phyloP scores from a whole-genome alignment of 2,329 filamentous ascomycete species.

The Pyricularia sp. region DNA sequence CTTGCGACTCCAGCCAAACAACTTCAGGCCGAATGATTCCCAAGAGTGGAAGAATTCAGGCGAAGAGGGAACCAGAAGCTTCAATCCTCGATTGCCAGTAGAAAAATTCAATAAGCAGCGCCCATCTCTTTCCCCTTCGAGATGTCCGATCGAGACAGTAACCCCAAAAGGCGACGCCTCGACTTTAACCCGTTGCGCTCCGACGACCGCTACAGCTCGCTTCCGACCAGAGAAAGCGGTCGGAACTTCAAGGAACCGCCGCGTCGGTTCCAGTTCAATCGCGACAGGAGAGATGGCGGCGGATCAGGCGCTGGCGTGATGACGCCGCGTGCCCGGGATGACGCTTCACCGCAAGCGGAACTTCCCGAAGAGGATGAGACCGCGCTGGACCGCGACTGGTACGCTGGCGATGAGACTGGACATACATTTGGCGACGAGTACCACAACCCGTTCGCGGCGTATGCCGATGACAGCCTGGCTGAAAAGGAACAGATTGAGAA shows the following conservation, averaged over 20 bases:
- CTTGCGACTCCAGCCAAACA: not conserved
- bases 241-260: not conserved
- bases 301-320: slow-evolving; percentile 11
- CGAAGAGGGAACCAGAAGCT: not conserved
- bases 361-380: slow-evolving; percentile 60
- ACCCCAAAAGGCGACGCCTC: slow-evolving; percentile 54
- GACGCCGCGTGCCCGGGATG: slow-evolving; percentile 8
- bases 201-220: slow-evolving; percentile 47
- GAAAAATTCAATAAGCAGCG: not conserved
- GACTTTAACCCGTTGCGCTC: slow-evolving; percentile 45
- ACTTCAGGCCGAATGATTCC: not conserved
- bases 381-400: slow-evolving; percentile 86
- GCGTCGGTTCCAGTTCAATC: slow-evolving; percentile 12
- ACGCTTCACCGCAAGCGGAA: slow-evolving; percentile 39
- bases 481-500: slow-evolving; percentile 65
- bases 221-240: slow-evolving; percentile 20
- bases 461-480: slow-evolving; percentile 65
- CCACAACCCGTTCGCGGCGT: slow-evolving; percentile 84
- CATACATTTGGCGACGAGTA: slow-evolving; percentile 83
- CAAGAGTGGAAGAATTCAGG: too few relatives aligned
- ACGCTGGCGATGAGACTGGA: slow-evolving; percentile 72
- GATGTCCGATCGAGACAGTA: slow-evolving; percentile 14
- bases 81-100: not conserved
- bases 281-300: slow-evolving; percentile 15
- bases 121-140: not conserved